Evolutionary conservation across 2,329 filamentous ascomycete species (phyloP).

Genomic region (Stagonosporopsis chrysanthemi): DNA sequence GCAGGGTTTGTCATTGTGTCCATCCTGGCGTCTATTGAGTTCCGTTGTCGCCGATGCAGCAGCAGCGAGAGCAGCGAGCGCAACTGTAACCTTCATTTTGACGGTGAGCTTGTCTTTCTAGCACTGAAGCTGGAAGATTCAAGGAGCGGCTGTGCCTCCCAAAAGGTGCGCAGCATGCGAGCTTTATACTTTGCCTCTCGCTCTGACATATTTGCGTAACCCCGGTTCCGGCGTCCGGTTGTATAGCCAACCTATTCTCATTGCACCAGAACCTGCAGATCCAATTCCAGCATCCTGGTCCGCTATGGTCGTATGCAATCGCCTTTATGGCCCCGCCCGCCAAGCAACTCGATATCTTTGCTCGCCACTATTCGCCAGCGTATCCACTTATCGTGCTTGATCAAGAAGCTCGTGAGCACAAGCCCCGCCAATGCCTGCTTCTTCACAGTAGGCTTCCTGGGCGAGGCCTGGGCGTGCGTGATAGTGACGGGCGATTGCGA

Average conservation of each 20-base stretch:
- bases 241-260: conserved; percentile 5
- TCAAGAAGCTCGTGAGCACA: conserved; percentile 21
- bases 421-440: conserved; percentile 23
- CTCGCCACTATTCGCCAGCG: conserved; percentile 14
- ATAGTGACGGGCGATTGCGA: conserved; percentile 23
- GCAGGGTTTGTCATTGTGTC: conserved; percentile 24
- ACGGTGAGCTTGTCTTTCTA: conserved; percentile 8
- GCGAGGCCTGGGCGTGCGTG: conserved; percentile 22
- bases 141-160: conserved; percentile 12
- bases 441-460: conserved; percentile 22
- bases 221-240: conserved; percentile 7
- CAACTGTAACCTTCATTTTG: conserved; percentile 35
- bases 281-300: conserved; percentile 14
- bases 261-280: conserved; percentile 6
- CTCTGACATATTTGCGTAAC: conserved; percentile 11
- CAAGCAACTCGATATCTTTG: conserved; percentile 15
- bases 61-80: conserved; percentile 32
- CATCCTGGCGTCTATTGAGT: conserved; percentile 20
- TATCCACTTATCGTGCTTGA: conserved; percentile 10
- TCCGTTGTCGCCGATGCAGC: conserved; percentile 26
- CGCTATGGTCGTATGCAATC: conserved; percentile 12
- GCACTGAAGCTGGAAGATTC: conserved; percentile 10
- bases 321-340: conserved; percentile 6
- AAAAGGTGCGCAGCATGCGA: not conserved
- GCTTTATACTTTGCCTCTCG: conserved; percentile 13